Percentiles rank a stretch among this genome's conserved stretches.
These are phyloP conservation scores for Aschersonia sp. DNA, from an alignment of 2,329 filamentous ascomycete species.

Conservation along the genomic window DNA sequence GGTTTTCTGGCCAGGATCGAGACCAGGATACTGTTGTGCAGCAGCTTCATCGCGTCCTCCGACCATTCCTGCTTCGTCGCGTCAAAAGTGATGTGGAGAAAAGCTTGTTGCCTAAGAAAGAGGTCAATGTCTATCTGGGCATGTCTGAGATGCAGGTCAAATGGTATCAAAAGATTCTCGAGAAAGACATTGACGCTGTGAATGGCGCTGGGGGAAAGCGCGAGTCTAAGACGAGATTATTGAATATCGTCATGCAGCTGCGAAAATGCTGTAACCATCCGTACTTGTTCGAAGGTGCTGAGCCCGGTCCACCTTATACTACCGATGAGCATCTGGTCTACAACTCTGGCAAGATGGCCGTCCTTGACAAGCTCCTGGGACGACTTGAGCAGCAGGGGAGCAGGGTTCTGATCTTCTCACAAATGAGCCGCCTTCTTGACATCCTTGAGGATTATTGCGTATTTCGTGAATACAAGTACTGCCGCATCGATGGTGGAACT, in stretches of 20 bases:
- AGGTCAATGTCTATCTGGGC: constrained; percentile 90
- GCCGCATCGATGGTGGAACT: constrained; percentile 90
- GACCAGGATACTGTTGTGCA: constrained; percentile 95
- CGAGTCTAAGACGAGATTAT: constrained; percentile 88
- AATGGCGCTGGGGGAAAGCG: constrained; percentile 93
- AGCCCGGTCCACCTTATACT: constrained; percentile 93
- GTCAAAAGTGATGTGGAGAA: constrained; percentile 98
- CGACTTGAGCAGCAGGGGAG: constrained; percentile 78
- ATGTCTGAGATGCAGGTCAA: constrained; percentile 99
- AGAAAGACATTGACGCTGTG: constrained; percentile 97
- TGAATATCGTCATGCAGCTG: constrained; percentile 99
- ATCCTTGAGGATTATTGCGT: constrained; percentile 98
- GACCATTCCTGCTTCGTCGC: constrained; percentile 85
- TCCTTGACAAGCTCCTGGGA: constrained; percentile 80
- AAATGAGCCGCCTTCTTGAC: constrained; percentile 94
- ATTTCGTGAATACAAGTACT: constrained; percentile 89
- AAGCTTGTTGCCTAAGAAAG: constrained; percentile 92
- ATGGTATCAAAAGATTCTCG: constrained; percentile 97
- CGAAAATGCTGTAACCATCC: constrained; percentile 98
- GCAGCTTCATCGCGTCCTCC: constrained; percentile 82
- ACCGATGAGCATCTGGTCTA: constrained; percentile 90
- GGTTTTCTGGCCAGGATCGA: constrained; percentile 82
- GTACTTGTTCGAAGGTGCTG: constrained; percentile 93
- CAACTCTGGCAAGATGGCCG: constrained; percentile 95
- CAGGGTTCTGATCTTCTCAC: constrained; percentile 95